These are phyloP conservation scores for Aspergillus sparsus DNA, from an alignment of 495 filamentous ascomycete genomes.

Conservation along the genomic window DNA sequence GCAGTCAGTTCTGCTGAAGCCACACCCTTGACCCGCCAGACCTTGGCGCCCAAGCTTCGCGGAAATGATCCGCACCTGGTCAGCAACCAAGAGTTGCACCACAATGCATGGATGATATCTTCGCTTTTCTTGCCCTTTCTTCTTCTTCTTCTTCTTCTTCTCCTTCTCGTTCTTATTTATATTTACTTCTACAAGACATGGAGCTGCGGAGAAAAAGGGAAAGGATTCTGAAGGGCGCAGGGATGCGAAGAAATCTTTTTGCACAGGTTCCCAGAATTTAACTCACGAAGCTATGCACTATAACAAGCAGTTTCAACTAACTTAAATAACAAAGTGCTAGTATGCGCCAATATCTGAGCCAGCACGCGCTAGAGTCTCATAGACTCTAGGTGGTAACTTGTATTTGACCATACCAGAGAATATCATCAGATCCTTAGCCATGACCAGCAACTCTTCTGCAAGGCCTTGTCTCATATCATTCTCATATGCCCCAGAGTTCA, in stretches of 20 bases:
- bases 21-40: conserved; percentile 10
- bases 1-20: conserved; percentile 3
- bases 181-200: no score
- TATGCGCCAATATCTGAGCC: conserved; percentile 68
- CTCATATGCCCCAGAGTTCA: conserved; percentile 66
- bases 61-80: conserved; percentile 17
- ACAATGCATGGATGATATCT: no score
- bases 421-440: conserved; percentile 83
- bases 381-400: conserved; percentile 71
- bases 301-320: background rate
- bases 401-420: conserved; percentile 95
- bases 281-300: no score
- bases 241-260: no score
- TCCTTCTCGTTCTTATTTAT: no score
- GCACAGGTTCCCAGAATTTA: no score
- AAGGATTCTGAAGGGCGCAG: no score
- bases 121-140: no score
- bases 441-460: conserved; percentile 68
- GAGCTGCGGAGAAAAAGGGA: no score
- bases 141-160: no score
- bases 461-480: conserved; percentile 71
- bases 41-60: conserved; percentile 16
- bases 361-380: conserved; percentile 77
- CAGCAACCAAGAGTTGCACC: no score
- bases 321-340: conserved; percentile 25